Base-by-base conservation (phyloP, 768 basidiomycete genomes). In the Gymnopilus dilepis region DNA sequence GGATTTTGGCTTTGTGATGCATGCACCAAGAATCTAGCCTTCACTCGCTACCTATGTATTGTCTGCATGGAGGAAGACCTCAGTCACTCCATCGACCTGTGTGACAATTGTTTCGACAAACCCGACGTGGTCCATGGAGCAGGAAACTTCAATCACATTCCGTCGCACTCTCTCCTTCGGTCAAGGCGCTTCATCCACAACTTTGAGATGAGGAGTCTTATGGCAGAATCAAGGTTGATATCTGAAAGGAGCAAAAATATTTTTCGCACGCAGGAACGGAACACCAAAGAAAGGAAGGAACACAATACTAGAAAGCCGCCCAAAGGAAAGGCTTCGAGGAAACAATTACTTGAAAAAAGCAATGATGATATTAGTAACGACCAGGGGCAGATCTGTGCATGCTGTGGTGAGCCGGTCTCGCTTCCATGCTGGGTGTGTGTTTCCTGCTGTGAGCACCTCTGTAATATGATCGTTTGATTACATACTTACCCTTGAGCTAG, bases 361-460 rank as follows among this genome's bases (percentile, higher is more conserved):
- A 38, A 6, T 11, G 57, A 26, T n/a, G 7, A 28, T 22, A 30
- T 6, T 2, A 5, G 37, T 1, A 26, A 51, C 34, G 47, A 48
- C 7, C 12, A 15, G 21, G 12, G 21, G n/a, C 59, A 51, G 11
- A 42, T 30, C 21, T 60, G 63, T n/a, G 48, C 47, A 21, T 61
- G 56, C 37, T 64, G 63, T 30, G 22, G 8, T 5, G n/a, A 38
- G 13, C 22, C 30, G 1, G 43, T 64, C 3, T 34, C 43, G 2
- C 31, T 57, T 15, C 63, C 63, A 6, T 64, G 63, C 33, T 64
- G 59, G 59, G 63, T 60, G 6, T 64, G 63, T 15, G 28, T 60
- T 30, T 47, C 45, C 3, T 64, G 63, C 50, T 53, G 63, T 64
- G 28, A 48, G 63, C 57, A 1, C 8, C 12, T 33, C 12, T 8